Conservation (phyloP, 1,284 basidiomycete species). For the Puccinia sorghi region DNA sequence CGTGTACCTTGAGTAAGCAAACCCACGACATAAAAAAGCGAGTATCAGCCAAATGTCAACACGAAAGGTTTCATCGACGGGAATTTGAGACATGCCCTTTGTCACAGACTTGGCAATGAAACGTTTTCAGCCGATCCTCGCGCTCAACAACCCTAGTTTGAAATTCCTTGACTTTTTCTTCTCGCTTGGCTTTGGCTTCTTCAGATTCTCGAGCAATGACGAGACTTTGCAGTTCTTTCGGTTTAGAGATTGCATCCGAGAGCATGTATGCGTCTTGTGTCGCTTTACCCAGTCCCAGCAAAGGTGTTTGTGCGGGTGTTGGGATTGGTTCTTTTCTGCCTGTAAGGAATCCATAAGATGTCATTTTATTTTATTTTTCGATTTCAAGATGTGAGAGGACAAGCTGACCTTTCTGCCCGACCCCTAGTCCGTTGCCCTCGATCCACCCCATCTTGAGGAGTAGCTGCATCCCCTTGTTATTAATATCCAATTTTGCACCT, state of each 20-base stretch:
- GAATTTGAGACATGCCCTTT: constrained; percentile 32
- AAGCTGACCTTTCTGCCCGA: constrained; percentile 25
- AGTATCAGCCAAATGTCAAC: neutral
- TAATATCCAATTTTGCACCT: constrained; percentile 35
- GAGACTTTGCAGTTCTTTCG: constrained; percentile 48
- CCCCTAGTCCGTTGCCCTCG: constrained; percentile 41
- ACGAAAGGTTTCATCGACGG: neutral
- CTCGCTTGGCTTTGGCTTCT: constrained; percentile 25
- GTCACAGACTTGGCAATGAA: constrained; percentile 48
- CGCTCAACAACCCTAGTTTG: constrained; percentile 43
- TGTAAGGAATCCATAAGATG: constrained; percentile 10
- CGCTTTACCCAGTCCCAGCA: constrained; percentile 45
- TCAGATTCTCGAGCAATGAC: constrained; percentile 39
- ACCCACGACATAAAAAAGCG: neutral
- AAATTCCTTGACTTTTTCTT: constrained; percentile 47
- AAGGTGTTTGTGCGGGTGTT: constrained; percentile 44
- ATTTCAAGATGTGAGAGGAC: neutral
- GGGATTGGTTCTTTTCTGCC: constrained; percentile 49
- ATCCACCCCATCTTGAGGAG: constrained; percentile 49
- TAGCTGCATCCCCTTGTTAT: constrained; percentile 48
- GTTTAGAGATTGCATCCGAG: constrained; percentile 32
- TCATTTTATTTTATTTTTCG: neutral
- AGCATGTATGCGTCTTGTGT: constrained; percentile 50
- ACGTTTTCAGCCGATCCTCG: constrained; percentile 43
- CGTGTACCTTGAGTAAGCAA: constrained; percentile 25